Percentiles rank a stretch among this genome's conserved stretches.
These are phyloP conservation scores for Saccharomycopsis fodiens DNA, from an alignment of 805 yeast species.

Conservation along the genomic window DNA sequence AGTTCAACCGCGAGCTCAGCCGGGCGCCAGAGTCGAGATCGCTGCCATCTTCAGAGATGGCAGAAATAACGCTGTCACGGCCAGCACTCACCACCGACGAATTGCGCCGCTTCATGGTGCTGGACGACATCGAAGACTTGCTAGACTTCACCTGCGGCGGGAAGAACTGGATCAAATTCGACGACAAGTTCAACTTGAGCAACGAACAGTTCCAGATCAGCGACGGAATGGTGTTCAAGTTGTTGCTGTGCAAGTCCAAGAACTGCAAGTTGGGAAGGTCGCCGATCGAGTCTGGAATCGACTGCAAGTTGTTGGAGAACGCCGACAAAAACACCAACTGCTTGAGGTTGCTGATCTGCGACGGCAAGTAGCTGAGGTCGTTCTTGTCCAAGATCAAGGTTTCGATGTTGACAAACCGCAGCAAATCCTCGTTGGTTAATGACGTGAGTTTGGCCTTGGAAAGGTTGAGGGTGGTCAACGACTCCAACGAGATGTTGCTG, in stretches of 20 bases:
- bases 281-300: conserved; percentile 61
- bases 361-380: conserved; percentile 70
- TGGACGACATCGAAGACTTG: conserved; percentile 15
- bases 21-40: neutral
- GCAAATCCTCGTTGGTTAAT: conserved; percentile 56
- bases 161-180: conserved; percentile 44
- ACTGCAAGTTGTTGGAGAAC: conserved; percentile 65
- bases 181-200: conserved; percentile 91
- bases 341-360: conserved; percentile 50
- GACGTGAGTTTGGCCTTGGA: conserved; percentile 78
- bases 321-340: conserved; percentile 61
- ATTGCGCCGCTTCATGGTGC: conserved; percentile 2
- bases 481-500: conserved; percentile 41
- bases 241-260: conserved; percentile 60
- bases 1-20: conserved; percentile 2
- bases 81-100: neutral
- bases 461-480: conserved; percentile 65
- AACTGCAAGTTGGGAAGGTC: conserved; percentile 42
- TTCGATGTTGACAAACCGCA: conserved; percentile 57
- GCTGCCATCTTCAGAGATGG: neutral
- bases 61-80: neutral
- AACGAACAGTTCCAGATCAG: conserved; percentile 68
- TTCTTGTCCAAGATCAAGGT: conserved; percentile 73
- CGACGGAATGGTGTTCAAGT: conserved; percentile 45
- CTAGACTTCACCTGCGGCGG: conserved; percentile 18